phyloP scores from a whole-genome alignment of 1,284 basidiomycete genomes.

The Fomitopsis betulina region DNA sequence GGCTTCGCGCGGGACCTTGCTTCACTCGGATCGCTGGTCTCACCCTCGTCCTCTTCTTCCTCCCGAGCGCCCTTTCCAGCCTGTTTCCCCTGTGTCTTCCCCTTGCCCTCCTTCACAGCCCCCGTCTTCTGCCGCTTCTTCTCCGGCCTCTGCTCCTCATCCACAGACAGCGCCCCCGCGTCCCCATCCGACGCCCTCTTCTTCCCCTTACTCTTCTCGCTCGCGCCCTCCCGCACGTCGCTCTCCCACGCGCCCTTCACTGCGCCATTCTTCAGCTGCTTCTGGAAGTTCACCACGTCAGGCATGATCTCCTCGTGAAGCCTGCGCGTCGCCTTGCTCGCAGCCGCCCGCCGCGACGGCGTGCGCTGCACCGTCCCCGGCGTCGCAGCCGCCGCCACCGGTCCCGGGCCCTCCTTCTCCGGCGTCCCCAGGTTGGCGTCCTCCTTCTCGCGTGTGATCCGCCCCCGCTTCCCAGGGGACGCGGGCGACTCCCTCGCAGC shows the following conservation, averaged over 20 bases:
- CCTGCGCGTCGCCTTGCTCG: constrained; percentile 56
- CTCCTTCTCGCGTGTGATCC: background rate
- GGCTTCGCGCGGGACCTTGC: background rate
- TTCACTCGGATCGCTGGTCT: background rate
- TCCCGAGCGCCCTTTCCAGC: constrained; percentile 15
- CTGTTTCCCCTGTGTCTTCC: constrained; percentile 9
- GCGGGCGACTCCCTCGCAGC: constrained; percentile 1
- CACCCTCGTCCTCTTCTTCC: constrained; percentile 9
- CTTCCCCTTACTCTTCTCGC: constrained; percentile 19
- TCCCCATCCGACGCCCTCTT: constrained; percentile 23
- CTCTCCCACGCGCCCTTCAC: constrained; percentile 26
- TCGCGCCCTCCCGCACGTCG: constrained; percentile 6
- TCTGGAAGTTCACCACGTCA: constrained; percentile 65
- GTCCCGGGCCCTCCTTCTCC: background rate
- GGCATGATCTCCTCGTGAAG: constrained; percentile 71
- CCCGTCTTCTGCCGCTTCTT: constrained; percentile 29
- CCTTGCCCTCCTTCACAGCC: constrained; percentile 7
- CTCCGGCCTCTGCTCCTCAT: constrained; percentile 26
- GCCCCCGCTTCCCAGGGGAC: constrained; percentile 4
- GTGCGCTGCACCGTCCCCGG: constrained; percentile 14
- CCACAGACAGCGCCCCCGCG: constrained; percentile 17
- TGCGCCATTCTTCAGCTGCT: constrained; percentile 49
- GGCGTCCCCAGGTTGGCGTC: background rate
- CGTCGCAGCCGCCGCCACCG: constrained; percentile 9
- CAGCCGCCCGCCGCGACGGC: constrained; percentile 51